Base-by-base conservation (phyloP, 306 rosid genomes). In the Castanopsis chinensis region DNA sequence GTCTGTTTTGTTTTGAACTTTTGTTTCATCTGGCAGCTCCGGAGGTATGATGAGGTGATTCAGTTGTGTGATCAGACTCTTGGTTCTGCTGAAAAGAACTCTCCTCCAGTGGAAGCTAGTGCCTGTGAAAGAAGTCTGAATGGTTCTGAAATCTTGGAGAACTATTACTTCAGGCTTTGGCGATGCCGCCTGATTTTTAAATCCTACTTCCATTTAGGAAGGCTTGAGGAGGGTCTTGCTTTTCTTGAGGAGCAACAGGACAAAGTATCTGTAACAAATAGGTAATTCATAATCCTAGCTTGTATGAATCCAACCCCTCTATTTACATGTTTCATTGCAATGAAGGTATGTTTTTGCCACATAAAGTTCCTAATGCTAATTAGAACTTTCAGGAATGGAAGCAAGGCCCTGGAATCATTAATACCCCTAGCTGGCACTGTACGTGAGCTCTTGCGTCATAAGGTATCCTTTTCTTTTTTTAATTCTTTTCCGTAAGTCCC, bases 181-280 rank as follows among this genome's bases (percentile, higher is more conserved):
- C 90, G 98, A 55, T 90, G 97, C 84, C 85, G 86, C 75, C 32
- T 88, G 85, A 83, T 76, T 81, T 87, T 95, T 79, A 93, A 90
- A 84, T 88, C 94, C 52, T 88, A 85, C 88, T 89, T 90, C 80
- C 83, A 88, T 82, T 80, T 88, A 43, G 99, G 99, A 85, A 95
- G 85, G 85, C 90, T 95, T 79, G 98, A 95, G 74, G 93, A 95
- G 69, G 96, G 99, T 67, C 88, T 95, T 85, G 86, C 94, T 76
- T 87, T 76, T 43, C 78, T 95, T 76, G 98, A 90, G 85, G 88
- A 85, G 80, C 90, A 90, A 83, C 90, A 83, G 82, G 89, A 86
- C 79, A 84, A 77, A 75, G 71, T 87, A 73, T 89, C 92, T 73
- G 4, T 80, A 71, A 76, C 84, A 56, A 81, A 80, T 81, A 85